A percentile compares a stretch with the other conserved stretches of the same genome.
phyloP scores from a whole-genome alignment of 208 protist genomes.

The Tritrichomonas musculus region DNA sequence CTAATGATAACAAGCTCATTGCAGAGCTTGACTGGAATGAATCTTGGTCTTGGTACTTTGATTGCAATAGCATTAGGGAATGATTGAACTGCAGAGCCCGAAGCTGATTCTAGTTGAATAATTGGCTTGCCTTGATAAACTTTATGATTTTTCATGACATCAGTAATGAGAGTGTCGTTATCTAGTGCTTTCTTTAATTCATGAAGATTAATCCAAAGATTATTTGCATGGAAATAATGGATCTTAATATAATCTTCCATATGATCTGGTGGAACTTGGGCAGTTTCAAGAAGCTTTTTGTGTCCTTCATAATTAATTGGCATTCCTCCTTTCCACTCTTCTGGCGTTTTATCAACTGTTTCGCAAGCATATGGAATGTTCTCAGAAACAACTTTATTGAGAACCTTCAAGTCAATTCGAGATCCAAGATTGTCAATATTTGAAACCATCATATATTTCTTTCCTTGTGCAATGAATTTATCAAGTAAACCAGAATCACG shows the following conservation, averaged over 20 bases:
- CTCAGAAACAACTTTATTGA: conserved; percentile 52
- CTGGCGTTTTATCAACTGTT: neutral
- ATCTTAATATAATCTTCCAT: conserved; percentile 59
- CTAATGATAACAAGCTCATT: conserved; percentile 77
- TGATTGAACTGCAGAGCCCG: conserved; percentile 82
- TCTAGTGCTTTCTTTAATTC: conserved; percentile 35
- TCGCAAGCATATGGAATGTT: neutral
- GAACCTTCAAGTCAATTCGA: conserved; percentile 59
- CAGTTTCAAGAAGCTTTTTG: neutral
- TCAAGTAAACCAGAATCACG: conserved; percentile 68
- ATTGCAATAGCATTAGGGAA: conserved; percentile 69
- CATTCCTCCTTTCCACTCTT: neutral
- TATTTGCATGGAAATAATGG: conserved; percentile 98
- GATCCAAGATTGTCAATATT: conserved; percentile 98
- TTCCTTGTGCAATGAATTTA: conserved; percentile 52
- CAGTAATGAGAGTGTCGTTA: conserved; percentile 34
- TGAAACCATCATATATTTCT: conserved; percentile 92
- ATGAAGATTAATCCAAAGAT: conserved; percentile 87
- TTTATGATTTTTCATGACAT: conserved; percentile 50
- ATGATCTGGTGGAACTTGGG: neutral
- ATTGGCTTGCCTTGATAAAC: conserved; percentile 40
- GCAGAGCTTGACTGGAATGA: conserved; percentile 88
- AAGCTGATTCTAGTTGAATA: conserved; percentile 50
- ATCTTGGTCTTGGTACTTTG: conserved; percentile 81
- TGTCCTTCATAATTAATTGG: neutral